Conservation (phyloP, 345 rosid species). For the Pugionium dolabratum region DNA sequence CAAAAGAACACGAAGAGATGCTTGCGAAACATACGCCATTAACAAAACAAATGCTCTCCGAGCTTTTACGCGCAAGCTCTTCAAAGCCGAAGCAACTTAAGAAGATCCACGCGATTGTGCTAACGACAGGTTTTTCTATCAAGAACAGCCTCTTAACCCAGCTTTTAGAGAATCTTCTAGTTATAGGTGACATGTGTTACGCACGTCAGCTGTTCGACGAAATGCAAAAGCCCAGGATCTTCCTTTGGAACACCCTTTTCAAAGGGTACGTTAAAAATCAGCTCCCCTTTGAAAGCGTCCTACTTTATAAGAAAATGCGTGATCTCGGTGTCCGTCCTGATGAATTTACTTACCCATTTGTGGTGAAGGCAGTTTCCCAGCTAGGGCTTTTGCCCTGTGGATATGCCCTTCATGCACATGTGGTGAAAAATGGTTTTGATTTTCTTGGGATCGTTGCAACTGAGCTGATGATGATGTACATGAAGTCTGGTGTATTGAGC, state of each 20-base stretch:
- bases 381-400: slow-evolving; percentile 34
- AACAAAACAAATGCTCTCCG: slow-evolving; percentile 43
- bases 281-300: slow-evolving; percentile 34
- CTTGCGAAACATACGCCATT: slow-evolving; percentile 31
- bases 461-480: slow-evolving; percentile 53
- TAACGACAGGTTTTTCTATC: slow-evolving; percentile 45
- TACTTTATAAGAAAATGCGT: slow-evolving; percentile 43
- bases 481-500: slow-evolving; percentile 45
- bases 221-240: slow-evolving; percentile 56
- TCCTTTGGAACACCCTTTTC: slow-evolving; percentile 58
- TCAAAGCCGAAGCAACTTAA: slow-evolving; percentile 40
- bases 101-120: slow-evolving; percentile 45
- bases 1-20: slow-evolving; percentile 18
- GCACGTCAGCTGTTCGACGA: slow-evolving; percentile 55
- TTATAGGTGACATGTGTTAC: slow-evolving; percentile 42
- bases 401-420: slow-evolving; percentile 42
- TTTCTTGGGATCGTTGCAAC: slow-evolving; percentile 45
- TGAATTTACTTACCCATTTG: slow-evolving; percentile 51
- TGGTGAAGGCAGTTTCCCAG: slow-evolving; percentile 48
- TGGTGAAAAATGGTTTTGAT: slow-evolving; percentile 49
- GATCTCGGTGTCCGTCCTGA: slow-evolving; percentile 45
- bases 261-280: slow-evolving; percentile 49
- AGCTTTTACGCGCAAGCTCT: slow-evolving; percentile 41
- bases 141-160: slow-evolving; percentile 53
- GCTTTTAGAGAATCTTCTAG: slow-evolving; percentile 29